Evolutionary conservation across 2,329 filamentous ascomycete species (phyloP), one percentile per base, ranked within the genome.

Genomic region (Aspergillus intermedius): DNA sequence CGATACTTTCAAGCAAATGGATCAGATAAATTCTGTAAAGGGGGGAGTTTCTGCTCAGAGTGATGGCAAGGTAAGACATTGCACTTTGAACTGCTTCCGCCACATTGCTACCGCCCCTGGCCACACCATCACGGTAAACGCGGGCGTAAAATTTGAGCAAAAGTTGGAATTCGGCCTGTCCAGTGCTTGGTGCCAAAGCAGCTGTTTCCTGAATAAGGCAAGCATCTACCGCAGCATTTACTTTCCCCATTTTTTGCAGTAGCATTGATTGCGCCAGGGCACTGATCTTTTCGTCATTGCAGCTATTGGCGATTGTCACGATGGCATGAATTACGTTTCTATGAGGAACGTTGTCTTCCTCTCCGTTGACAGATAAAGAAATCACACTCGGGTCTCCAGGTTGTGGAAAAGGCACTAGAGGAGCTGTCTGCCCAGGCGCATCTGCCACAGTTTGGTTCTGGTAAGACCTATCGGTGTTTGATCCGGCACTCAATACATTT

Each of bases 191-290:
- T 28, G 90, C 86, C 48, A 98, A 73, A 5, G 81, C 77, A 7
- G 90, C 89, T 5, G 89, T 84, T 51, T 94, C 90, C 13, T 81
- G 82, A 47, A 97, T 85, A 51, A 98, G 93, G 48, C 86, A 85
- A 25, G 86, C 83, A 72, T 97, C 91, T 2, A 96, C 87, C 4
- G 79, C 74, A 50, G 81, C 77, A 61, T 82, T 93, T 48, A 96
- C 82, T 68, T 93, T 91, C 52, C 86, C 84, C 49, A 97, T 81
- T 68, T 98, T 97, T 63, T 98, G 93, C n/a, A 95, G 73, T 21
- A 99, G 81, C 84, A 98, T 96, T 1, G 90, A 94, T 59, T 96
- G 87, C 2, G 91, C 91, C 46, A 98, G 75, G 4, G 91, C 91
- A 5, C 87, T 93, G 47, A 98, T 95, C 70, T 96, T 95, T 51